Percentiles rank a stretch among this genome's conserved stretches.
phyloP scores from a whole-genome alignment of 2,329 filamentous ascomycete genomes.

The Cylindrodendrum hubeiense region DNA sequence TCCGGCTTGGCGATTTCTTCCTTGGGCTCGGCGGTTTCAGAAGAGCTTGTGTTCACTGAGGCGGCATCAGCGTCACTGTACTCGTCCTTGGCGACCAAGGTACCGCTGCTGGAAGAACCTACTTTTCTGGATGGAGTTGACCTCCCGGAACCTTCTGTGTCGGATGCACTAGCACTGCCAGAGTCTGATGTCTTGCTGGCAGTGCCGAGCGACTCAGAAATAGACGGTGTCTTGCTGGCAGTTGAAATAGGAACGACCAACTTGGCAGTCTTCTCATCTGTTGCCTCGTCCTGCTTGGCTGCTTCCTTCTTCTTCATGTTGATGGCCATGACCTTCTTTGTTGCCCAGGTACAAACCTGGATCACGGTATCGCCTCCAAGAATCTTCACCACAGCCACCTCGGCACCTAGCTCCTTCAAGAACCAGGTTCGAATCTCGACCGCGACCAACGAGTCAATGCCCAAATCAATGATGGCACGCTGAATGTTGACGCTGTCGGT shows the following conservation, averaged over 20 bases:
- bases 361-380: constrained; percentile 40
- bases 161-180: constrained; percentile 11
- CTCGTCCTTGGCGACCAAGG: not conserved
- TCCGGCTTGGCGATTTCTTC: constrained; percentile 3
- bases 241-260: not conserved
- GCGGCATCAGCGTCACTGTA: not conserved
- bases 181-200: not conserved
- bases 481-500: constrained; percentile 19
- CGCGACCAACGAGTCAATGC: constrained; percentile 47
- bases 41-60: constrained; percentile 3
- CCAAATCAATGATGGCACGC: constrained; percentile 38
- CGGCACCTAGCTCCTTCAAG: constrained; percentile 54
- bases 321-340: constrained; percentile 23
- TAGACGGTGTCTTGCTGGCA: not conserved
- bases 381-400: constrained; percentile 59
- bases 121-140: constrained; percentile 6
- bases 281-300: not conserved
- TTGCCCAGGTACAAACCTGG: constrained; percentile 23
- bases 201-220: not conserved
- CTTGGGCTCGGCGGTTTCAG: not conserved
- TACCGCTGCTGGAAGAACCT: constrained; percentile 2
- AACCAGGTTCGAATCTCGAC: constrained; percentile 61
- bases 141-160: constrained; percentile 11
- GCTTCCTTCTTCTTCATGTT: constrained; percentile 21
- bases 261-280: constrained; percentile 3